These are phyloP conservation scores for Hanseniaspora thailandica DNA, from an alignment of 805 yeast species.

Conservation along the genomic window DNA sequence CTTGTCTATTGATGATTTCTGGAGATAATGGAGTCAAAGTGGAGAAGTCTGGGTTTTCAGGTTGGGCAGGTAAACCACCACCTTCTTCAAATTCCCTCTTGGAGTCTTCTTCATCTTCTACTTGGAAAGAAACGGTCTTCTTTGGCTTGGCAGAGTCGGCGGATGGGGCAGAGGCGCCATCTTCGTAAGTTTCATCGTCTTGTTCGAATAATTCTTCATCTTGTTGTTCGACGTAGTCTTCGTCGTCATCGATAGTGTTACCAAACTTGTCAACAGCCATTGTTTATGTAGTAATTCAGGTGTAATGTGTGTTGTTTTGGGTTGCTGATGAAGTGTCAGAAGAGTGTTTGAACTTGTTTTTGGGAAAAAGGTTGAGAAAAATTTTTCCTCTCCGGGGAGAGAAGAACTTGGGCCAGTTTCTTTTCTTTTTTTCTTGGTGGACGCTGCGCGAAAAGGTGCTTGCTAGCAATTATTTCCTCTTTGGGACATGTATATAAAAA, in stretches of 20 bases:
- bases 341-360: too few relatives aligned
- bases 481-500: neutral
- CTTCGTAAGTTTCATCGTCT: conserved; percentile 15
- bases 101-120: conserved; percentile 38
- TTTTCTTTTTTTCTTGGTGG: neutral
- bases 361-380: too few relatives aligned
- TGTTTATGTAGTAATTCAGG: neutral
- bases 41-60: conserved; percentile 73
- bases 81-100: conserved; percentile 88
- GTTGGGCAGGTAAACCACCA: conserved; percentile 97
- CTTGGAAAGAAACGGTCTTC: conserved; percentile 77
- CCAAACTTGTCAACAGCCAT: conserved; percentile 17
- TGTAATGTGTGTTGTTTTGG: neutral
- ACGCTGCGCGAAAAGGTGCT: too few relatives aligned
- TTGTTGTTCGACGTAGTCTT: conserved; percentile 30
- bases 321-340: too few relatives aligned
- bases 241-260: conserved; percentile 22
- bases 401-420: too few relatives aligned
- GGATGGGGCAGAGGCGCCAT: conserved; percentile 34
- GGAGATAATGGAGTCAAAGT: conserved; percentile 78
- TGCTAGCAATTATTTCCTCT: neutral
- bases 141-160: conserved; percentile 32
- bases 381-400: neutral
- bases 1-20: conserved; percentile 96
- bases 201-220: conserved; percentile 30